Evolutionary conservation across 1,284 basidiomycete species (phyloP).

Genomic region (Limonomyces culmigenus): DNA sequence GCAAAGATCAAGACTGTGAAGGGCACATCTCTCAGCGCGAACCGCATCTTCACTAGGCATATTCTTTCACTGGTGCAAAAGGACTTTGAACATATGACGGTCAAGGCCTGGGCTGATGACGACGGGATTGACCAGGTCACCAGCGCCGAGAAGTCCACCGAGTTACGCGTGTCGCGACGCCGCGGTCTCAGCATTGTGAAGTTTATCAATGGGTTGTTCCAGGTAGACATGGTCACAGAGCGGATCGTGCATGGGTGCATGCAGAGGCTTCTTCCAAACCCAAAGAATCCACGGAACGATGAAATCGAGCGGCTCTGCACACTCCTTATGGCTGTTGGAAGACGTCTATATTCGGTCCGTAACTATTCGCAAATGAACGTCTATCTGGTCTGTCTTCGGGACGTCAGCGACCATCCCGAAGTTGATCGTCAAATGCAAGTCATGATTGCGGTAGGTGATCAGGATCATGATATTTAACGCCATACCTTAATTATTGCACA

Average conservation of each 20-base stretch:
- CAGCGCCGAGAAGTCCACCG: too few species aligned
- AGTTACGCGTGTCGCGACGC: too few species aligned
- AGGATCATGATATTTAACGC: too few species aligned
- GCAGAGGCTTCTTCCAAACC: slow-evolving; percentile 84
- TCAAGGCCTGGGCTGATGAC: too few species aligned
- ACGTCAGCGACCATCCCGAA: slow-evolving; percentile 55
- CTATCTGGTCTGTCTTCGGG: slow-evolving; percentile 84
- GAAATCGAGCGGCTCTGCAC: slow-evolving; percentile 94
- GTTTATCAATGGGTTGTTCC: slow-evolving; percentile 97
- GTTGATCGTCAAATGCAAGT: slow-evolving; percentile 83
- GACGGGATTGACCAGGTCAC: too few species aligned
- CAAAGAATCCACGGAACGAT: slow-evolving; percentile 91
- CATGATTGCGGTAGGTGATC: slow-evolving; percentile 86
- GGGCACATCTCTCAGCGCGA: too few species aligned
- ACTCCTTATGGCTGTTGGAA: slow-evolving; percentile 79
- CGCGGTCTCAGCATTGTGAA: slow-evolving; percentile 92
- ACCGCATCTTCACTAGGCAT: too few species aligned
- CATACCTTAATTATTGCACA: too few species aligned
- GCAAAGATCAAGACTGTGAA: too few species aligned
- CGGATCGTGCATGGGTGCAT: slow-evolving; percentile 75
- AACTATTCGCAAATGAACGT: slow-evolving; percentile 78
- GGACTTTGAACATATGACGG: too few species aligned
- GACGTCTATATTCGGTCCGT: slow-evolving; percentile 63
- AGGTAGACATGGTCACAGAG: slow-evolving; percentile 39
- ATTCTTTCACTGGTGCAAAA: too few species aligned